Evolutionary conservation across 768 basidiomycete genomes (phyloP), one percentile per base, ranked within the genome.

Genomic region (Lenzites betulinus): DNA sequence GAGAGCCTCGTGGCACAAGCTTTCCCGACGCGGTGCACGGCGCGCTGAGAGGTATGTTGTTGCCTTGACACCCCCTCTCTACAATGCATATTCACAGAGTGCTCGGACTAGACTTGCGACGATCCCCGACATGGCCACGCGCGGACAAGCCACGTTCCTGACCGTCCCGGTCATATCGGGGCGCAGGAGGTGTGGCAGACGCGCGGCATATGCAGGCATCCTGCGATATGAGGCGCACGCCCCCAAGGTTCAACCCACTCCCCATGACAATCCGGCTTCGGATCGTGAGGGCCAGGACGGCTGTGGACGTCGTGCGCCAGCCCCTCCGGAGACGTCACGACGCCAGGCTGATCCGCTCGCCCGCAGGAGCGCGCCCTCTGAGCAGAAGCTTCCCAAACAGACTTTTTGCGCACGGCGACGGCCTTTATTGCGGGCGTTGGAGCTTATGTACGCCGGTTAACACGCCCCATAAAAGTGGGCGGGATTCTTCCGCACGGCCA

Each of bases 111-210:
- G 56, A 38, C 3, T 23, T 23, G 42, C 54, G 55, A 57, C 61
- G 60, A 58, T 62, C 54, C 46, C 61, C 61, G 61, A 62, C 55
- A 58, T 62, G 46, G 13, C 61, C 61, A 55, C 33, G 18, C 50
- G 23, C 30, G 56, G 38, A 26, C 28, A n/a, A 25, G 54, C 8
- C 15, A 44, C 38, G 54, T 58, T 62, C 46, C 61, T 54, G 50
- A 35, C 20, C 39, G 22, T 35, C 28, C 43, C 61, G 55, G 61
- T 33, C 42, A 62, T 62, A 53, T 53, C 61, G 61, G 61, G 42
- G 25, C 25, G 48, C 38, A 20, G 12, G 9, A 5, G 23, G 15
- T 25, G 44, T 28, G 20, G 4, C 26, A 23, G 12, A 22, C 35
- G 44, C 20, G 18, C 18, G 46, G 44, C n/a, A 18, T 28, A 12